Base-by-base conservation (phyloP, 148 eudicot genomes). In the Rhododendron williamsianum region DNA sequence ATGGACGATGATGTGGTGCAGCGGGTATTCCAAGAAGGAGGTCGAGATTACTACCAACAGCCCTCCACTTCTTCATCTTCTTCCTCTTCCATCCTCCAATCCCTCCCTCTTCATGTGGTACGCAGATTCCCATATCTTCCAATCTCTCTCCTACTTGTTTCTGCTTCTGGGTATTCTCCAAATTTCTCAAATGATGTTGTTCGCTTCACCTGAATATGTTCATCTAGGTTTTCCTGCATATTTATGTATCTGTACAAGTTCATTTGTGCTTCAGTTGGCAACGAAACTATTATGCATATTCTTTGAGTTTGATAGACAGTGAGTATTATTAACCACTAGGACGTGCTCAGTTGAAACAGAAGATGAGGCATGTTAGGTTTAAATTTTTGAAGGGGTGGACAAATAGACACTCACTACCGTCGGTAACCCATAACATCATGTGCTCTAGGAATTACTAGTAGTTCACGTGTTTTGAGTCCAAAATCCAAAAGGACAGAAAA, bases 71-170 rank as follows among this genome's bases (percentile, higher is more conserved):
- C 98, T 38, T 89, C 98, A 2, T 96, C 95, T 76, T 96, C 95
- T 81, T 91, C 93, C 16, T 85, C 97, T 58, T 97, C 99, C 6
- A 97, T 97, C 81, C 98, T 97, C 78, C 99, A 97, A 86, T 95
- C 99, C 46, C 98, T 97, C 48, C 97, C 99, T 86, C 95, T 97
- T 73, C 99, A 95, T 86, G 98, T 93, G 93, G 99, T 97, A 91
- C 56, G 87, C 65, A 84, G 18, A 16, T 19, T 21, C 38, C 6
- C 27, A 46, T 36, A 69, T 45, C 30, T 49, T 27, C 30, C 78
- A 0, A 54, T 80, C 49, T 49, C 16, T 3, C 21, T 35, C 41
- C 27, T 82, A 21, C 38, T 56, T 84, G 76, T 69, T 85, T 38
- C 48, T 15, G 49, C 56, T 27, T 51, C n/a, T 74, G 41, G 84